These are phyloP conservation scores for Polytrichum commune DNA, from an alignment of 225 moss, liverwort and hornwort species.

Conservation along the genomic window DNA sequence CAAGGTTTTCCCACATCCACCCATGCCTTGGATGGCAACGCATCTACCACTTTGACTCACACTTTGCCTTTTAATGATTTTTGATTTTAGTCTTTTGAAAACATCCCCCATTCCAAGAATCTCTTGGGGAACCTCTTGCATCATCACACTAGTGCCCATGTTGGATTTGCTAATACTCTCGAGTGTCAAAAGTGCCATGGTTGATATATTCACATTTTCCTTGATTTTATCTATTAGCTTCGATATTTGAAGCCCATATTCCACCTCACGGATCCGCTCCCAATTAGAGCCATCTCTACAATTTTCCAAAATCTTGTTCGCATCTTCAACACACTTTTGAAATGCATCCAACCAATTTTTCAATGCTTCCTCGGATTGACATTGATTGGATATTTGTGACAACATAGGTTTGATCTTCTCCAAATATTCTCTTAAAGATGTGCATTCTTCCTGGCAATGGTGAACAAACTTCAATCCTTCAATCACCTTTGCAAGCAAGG, in stretches of 20 bases:
- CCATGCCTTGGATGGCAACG: not conserved
- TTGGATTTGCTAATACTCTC: not conserved
- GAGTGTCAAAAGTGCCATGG: not conserved
- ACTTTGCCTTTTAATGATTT: not conserved
- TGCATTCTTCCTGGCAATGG: not conserved
- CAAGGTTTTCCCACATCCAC: not conserved
- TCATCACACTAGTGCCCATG: not conserved
- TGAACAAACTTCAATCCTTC: not conserved
- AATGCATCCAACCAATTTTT: not conserved
- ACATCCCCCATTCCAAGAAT: not conserved
- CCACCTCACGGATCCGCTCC: not conserved
- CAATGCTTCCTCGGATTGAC: not conserved
- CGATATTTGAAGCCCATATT: not conserved
- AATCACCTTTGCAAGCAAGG: not conserved
- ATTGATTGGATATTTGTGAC: not conserved
- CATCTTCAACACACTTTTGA: not conserved
- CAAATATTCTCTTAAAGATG: not conserved
- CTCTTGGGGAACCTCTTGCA: not conserved
- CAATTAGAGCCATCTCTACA: not conserved
- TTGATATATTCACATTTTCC: not conserved
- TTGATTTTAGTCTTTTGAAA: not conserved
- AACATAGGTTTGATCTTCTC: not conserved
- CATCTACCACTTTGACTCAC: not conserved
- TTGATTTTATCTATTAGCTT: not conserved
- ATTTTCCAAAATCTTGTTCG: not conserved